Percentiles rank a stretch among this genome's conserved stretches.
phyloP scores from a whole-genome alignment of 495 filamentous ascomycete genomes.

The Xylaria flabelliformis region DNA sequence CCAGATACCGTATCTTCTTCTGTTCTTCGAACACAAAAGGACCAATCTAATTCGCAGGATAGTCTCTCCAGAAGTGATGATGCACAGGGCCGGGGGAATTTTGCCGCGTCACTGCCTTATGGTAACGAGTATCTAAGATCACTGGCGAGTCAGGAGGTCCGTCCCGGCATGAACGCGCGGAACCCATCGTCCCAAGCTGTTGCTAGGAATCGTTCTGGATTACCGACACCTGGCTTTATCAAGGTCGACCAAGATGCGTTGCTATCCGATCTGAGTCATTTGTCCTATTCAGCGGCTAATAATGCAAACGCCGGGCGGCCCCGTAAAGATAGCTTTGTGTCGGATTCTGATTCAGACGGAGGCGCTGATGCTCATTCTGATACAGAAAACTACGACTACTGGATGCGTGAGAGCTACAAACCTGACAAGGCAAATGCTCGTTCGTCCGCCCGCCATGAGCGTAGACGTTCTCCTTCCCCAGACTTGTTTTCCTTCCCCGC shows the following conservation, averaged over 20 bases:
- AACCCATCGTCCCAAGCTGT: not conserved
- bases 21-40: conserved; percentile 48
- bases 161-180: not conserved
- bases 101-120: not conserved
- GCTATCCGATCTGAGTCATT: conserved; percentile 34
- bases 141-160: not conserved
- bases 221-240: not conserved
- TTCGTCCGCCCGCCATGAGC: conserved; percentile 36
- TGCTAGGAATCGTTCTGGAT: not conserved
- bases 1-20: conserved; percentile 62
- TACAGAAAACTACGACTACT: conserved; percentile 49
- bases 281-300: conserved; percentile 43
- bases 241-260: conserved; percentile 8
- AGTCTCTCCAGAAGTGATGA: conserved; percentile 28
- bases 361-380: conserved; percentile 45
- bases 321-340: conserved; percentile 46
- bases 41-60: conserved; percentile 36
- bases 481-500: conserved; percentile 56
- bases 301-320: conserved; percentile 38
- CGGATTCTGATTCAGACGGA: conserved; percentile 42
- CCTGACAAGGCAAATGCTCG: conserved; percentile 36
- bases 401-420: conserved; percentile 53
- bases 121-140: conserved; percentile 11
- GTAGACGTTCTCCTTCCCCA: conserved; percentile 40
- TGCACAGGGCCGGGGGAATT: not conserved